Evolutionary conservation across 768 basidiomycete species (phyloP).

Genomic region (Lentinula detonsa): DNA sequence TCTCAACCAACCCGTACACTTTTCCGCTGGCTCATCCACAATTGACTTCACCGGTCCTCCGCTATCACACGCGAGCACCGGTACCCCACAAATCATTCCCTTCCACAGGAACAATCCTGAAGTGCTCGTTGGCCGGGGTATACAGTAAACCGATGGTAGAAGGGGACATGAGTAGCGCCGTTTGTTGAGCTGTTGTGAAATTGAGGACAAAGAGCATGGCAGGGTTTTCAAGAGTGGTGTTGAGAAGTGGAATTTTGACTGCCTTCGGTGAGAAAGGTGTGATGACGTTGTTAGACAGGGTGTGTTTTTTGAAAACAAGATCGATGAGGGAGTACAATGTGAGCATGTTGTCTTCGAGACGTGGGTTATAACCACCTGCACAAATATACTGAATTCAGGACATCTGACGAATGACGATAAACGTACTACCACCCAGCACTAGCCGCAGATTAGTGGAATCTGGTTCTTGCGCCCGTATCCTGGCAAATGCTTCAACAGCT

Average conservation of each 20-base stretch:
- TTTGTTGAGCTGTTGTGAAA: conserved; percentile 80
- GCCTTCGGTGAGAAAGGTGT: conserved; percentile 35
- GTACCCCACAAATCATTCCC: conserved; percentile 87
- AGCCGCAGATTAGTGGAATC: conserved; percentile 46
- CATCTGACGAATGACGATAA: background rate
- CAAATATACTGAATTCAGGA: background rate
- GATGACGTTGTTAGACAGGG: conserved; percentile 54
- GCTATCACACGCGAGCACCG: conserved; percentile 80
- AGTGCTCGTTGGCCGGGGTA: conserved; percentile 94
- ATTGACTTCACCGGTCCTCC: conserved; percentile 92
- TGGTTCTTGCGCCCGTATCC: conserved; percentile 29
- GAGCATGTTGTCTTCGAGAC: conserved; percentile 76
- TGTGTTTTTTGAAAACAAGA: conserved; percentile 40
- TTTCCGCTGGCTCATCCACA: conserved; percentile 24
- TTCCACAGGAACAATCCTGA: conserved; percentile 97
- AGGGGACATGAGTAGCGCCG: conserved; percentile 64
- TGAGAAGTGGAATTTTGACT: conserved; percentile 33
- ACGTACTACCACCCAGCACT: conserved; percentile 63
- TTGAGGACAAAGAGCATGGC: conserved; percentile 88
- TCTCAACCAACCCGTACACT: conserved; percentile 76
- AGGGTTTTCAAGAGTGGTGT: conserved; percentile 31
- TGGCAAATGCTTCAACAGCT: conserved; percentile 68
- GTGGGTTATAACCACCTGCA: conserved; percentile 85
- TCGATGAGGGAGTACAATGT: conserved; percentile 61
- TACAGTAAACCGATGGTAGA: conserved; percentile 78